Evolutionary conservation across 1,284 basidiomycete species (phyloP), one percentile per base, ranked within the genome.

Genomic region (Trichosporon coremiiforme): DNA sequence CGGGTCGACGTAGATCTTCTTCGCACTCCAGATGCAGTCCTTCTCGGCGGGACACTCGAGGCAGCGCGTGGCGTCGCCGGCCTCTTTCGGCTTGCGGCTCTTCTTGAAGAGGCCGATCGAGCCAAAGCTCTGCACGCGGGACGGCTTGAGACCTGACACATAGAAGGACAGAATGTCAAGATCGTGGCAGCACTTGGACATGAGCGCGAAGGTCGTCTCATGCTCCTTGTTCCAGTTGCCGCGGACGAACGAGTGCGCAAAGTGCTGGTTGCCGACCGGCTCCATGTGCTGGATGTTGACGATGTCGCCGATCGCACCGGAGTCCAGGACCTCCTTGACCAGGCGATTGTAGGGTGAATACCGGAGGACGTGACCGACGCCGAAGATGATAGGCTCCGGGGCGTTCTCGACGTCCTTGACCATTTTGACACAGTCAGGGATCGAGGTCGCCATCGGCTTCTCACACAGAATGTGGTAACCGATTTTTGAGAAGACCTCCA

Each of bases 131-230:
- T 91, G 91, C 13, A 94, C 88, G 62, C 88, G 88, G 4, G 85
- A 81, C 0, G 91, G 91, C 1, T 82, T 86, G 88, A 67, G 66
- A 41, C 77, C 79, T 2, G 73, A 75, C 25, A 77, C 89, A 17
- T 88, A 86, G 73, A 93, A 86, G 89, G 87, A 91, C 35, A 94
- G 84, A 60, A 94, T 86, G 76, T 94, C 92, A 67, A 94, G 89
- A 78, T 94, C 92, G 78, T 95, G 92, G 87, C 90, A 94, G 75
- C 89, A 89, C 85, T 95, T 95, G 12, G 92, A 90, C 90, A 95
- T 89, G 64, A 95, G 86, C 10, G 90, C 88, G 79, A 94, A 94
- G 22, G 89, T 90, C 73, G 90, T 90, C 9, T 87, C 84, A 1
- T 85, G 82, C 79, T 94, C 91, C 55, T 85, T 88, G 8, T 85